Percentiles rank a stretch among this genome's conserved stretches.
Evolutionary conservation across 179 eudicot genomes (phyloP).

Genomic region (Amaranthus tricolor): DNA sequence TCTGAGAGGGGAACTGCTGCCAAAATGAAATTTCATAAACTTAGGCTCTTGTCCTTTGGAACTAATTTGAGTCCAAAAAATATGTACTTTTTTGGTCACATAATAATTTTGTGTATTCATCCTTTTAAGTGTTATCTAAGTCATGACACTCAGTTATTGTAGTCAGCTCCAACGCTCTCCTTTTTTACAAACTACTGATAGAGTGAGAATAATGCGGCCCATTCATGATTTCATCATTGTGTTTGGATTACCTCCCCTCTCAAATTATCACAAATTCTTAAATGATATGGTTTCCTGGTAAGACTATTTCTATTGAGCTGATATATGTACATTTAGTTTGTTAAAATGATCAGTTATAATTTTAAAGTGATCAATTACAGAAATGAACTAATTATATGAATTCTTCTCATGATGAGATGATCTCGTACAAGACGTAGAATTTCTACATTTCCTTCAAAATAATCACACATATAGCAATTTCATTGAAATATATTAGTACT

Average conservation of each 20-base stretch:
- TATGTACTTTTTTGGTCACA: constrained; percentile 26
- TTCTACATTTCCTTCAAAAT: too few species aligned
- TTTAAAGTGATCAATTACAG: too few species aligned
- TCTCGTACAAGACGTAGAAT: too few species aligned
- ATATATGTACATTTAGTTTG: too few species aligned
- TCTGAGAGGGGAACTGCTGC: constrained; percentile 12
- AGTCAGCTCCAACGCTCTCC: background rate
- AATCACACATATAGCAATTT: too few species aligned
- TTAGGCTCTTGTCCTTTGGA: constrained; percentile 33
- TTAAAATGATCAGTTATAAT: too few species aligned
- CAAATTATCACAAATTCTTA: background rate
- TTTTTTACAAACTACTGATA: constrained; percentile 14
- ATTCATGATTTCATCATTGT: background rate
- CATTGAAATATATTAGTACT: too few species aligned
- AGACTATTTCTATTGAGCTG: too few species aligned
- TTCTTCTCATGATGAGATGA: too few species aligned
- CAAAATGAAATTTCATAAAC: constrained; percentile 21
- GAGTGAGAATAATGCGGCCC: constrained; percentile 16
- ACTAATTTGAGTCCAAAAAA: constrained; percentile 32
- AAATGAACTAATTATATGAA: too few species aligned
- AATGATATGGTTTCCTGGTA: too few species aligned
- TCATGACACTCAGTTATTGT: constrained; percentile 21
- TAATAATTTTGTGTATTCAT: constrained; percentile 34
- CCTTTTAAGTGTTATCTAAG: constrained; percentile 14
- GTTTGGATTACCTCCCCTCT: background rate